Percentiles rank a stretch among this genome's conserved stretches.
Conservation (phyloP, 2,329 filamentous ascomycete genomes). For the Apiospora koreana region DNA sequence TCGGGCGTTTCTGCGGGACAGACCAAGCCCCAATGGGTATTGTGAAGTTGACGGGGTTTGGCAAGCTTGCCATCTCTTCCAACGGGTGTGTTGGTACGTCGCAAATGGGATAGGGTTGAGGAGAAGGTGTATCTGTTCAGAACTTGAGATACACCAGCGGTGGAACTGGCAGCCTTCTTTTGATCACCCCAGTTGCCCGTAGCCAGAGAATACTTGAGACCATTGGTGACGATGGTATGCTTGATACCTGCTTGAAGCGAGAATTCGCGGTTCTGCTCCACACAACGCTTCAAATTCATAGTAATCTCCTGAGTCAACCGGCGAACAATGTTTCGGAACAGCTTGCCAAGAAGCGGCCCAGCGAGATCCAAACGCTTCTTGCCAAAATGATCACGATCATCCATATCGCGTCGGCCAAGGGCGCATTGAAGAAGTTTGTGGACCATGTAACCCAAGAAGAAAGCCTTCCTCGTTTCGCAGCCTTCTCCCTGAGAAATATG, state of each 20-base stretch:
- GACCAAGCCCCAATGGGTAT: constrained; percentile 97
- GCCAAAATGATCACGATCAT: constrained; percentile 98
- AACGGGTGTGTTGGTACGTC: constrained; percentile 96
- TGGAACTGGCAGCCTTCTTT: constrained; percentile 94
- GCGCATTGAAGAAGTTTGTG: constrained; percentile 93
- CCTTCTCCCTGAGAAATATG: constrained; percentile 96
- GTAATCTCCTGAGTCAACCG: constrained; percentile 90
- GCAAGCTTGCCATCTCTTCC: constrained; percentile 97
- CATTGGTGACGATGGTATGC: constrained; percentile 86
- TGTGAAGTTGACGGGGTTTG: constrained; percentile 96
- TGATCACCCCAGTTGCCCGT: constrained; percentile 99
- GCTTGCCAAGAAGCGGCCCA: constrained; percentile 89
- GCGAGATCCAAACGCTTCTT: constrained; percentile 98
- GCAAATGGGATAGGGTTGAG: constrained; percentile 93
- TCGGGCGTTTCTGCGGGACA: constrained; percentile 97
- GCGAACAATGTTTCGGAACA: constrained; percentile 90
- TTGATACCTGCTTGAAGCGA: constrained; percentile 90
- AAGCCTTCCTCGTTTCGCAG: constrained; percentile 93
- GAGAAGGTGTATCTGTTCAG: constrained; percentile 97
- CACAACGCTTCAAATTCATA: constrained; percentile 87
- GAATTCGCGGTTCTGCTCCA: constrained; percentile 87
- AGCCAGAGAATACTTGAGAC: constrained; percentile 92
- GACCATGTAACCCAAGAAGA: constrained; percentile 99
- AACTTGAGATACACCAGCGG: constrained; percentile 97
- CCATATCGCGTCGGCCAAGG: constrained; percentile 87